Percentiles rank a stretch among this genome's conserved stretches.
These are phyloP conservation scores for Neopestalotiopsis sp. DNA, from an alignment of 2,329 filamentous ascomycete genomes.

Conservation along the genomic window DNA sequence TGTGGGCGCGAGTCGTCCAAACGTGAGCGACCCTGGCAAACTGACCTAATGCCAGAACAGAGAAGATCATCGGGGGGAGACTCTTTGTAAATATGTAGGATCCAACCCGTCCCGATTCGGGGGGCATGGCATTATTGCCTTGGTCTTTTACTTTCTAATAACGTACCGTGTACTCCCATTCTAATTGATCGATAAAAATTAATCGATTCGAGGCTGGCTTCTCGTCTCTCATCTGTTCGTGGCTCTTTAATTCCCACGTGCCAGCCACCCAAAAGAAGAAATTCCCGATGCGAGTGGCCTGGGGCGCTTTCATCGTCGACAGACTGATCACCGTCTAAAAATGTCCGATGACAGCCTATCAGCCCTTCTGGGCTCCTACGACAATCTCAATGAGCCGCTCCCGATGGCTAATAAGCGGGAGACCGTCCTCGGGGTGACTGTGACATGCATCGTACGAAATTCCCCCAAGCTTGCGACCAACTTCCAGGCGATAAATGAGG, in stretches of 20 bases:
- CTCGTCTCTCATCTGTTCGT: too few species aligned
- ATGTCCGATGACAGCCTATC: constrained; percentile 19
- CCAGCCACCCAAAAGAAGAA: background rate
- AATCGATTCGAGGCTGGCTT: too few species aligned
- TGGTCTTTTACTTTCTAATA: too few species aligned
- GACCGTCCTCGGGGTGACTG: constrained; percentile 23
- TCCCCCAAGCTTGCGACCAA: background rate
- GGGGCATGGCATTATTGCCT: too few species aligned
- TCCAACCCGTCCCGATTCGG: too few species aligned
- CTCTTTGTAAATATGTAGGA: too few species aligned
- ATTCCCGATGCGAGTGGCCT: background rate
- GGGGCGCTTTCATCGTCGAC: background rate
- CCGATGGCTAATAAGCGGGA: constrained; percentile 26
- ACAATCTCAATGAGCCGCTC: constrained; percentile 28
- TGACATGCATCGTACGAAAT: constrained; percentile 22
- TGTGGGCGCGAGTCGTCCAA: constrained; percentile 1
- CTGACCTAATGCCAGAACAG: background rate
- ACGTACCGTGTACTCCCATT: too few species aligned
- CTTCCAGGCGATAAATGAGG: background rate
- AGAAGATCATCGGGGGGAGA: background rate
- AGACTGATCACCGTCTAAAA: background rate
- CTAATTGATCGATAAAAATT: too few species aligned
- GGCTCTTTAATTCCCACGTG: too few species aligned
- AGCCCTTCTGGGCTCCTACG: constrained; percentile 23
- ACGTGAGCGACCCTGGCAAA: background rate